A percentile compares a stretch with the other conserved stretches of the same genome.
phyloP scores from a whole-genome alignment of 805 yeast species.

The Zygoascus biomembranicola region DNA sequence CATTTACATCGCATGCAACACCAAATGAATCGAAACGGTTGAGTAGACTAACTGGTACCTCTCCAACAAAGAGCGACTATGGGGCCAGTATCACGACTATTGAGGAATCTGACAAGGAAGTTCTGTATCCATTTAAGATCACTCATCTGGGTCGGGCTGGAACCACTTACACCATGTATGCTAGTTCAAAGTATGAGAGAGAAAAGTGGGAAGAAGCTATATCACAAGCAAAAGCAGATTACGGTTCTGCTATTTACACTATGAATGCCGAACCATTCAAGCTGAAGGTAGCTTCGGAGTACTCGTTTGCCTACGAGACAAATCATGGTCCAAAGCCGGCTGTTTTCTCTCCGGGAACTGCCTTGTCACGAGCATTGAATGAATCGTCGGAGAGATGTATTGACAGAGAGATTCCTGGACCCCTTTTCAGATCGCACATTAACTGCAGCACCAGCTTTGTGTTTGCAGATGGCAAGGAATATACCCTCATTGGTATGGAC shows the following conservation, averaged over 20 bases:
- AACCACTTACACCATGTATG: conserved; percentile 26
- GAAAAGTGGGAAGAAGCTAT: conserved; percentile 50
- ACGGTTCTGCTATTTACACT: conserved; percentile 26
- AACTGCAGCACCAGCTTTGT: conserved; percentile 39
- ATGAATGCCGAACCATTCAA: conserved; percentile 45
- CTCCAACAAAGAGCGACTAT: not conserved
- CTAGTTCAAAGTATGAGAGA: conserved; percentile 35
- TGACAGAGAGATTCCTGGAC: conserved; percentile 15
- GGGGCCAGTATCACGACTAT: conserved; percentile 14
- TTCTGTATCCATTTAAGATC: conserved; percentile 28
- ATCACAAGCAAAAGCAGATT: conserved; percentile 37
- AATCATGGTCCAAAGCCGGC: conserved; percentile 35
- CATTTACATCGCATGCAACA: conserved; percentile 16
- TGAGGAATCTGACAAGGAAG: conserved; percentile 18
- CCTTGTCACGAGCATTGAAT: conserved; percentile 28
- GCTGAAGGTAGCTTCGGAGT: conserved; percentile 45
- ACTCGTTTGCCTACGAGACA: conserved; percentile 57
- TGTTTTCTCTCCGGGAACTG: conserved; percentile 27
- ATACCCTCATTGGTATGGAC: conserved; percentile 16
- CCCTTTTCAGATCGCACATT: conserved; percentile 28
- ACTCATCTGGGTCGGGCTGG: conserved; percentile 29
- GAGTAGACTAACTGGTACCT: not conserved
- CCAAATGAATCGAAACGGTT: not conserved
- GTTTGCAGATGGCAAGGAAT: conserved; percentile 37
- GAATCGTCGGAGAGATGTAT: conserved; percentile 14